Base-by-base conservation (phyloP, 2,329 filamentous ascomycete genomes). In the Aspergillus melleus region DNA sequence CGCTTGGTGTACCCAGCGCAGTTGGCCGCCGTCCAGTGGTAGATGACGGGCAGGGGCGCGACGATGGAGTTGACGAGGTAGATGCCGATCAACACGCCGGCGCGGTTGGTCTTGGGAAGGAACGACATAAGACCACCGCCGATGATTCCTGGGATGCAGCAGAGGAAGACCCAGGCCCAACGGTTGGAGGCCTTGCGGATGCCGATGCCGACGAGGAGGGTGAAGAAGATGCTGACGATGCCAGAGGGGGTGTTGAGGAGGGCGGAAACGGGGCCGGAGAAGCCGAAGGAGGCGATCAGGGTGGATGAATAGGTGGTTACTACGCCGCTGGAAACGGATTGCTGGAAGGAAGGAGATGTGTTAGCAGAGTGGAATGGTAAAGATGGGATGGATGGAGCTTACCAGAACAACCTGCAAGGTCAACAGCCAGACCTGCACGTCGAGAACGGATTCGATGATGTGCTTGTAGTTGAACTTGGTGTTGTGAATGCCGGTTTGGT, bases 1-100 rank as follows among this genome's bases (percentile, higher is more conserved):
- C 70, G 70, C 64, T 66, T 83, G 2, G 80, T 81, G 56, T 83
- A 79, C 0, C 79, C 80, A 9, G 79, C 79, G 44, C 78, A 76
- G 56, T 83, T 83, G 4, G 72, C 76, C 5, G 77, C 76, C 10
- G 79, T 79, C 77, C 76, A 80, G 0, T 76, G 74, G 29, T 77
- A 76, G 26, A 80, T 68, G 9, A 81, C 59, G 14, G 77, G 78
- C 24, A 80, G 67, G 1, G 75, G 69, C 5, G 76, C 75, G n/a
- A 77, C 76, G 22, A 78, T 77, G 20, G 68, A 64, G 24, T 71
- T 70, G 1, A 70, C 68, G 22, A 81, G 68, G 53, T 80, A 80
- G 49, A 79, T 77, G 0, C 78, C 78, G 3, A 72, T 71, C n/a
- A 82, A 66, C 32, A 76, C 72, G 1, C 77, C 77, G 0, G 70